phyloP scores from a whole-genome alignment of 306 rosid genomes.

The Prosopis cineraria region DNA sequence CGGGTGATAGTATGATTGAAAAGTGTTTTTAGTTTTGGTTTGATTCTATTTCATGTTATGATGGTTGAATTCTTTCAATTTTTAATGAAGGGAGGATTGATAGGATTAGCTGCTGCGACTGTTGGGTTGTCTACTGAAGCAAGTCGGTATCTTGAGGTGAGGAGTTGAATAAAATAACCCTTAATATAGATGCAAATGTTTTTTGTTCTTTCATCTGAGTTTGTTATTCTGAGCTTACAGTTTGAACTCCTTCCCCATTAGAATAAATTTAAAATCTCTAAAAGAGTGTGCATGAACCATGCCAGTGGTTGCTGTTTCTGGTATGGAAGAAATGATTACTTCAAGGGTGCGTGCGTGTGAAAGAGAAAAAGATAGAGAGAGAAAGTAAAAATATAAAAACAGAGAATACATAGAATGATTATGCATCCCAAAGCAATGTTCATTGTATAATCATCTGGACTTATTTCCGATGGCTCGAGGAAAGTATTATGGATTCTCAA shows the following conservation, averaged over 20 bases:
- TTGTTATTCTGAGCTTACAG: not conserved
- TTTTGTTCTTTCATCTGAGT: not conserved
- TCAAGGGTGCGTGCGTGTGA: not conserved
- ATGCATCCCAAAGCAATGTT: not conserved
- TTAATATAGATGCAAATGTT: not conserved
- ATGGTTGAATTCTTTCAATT: not conserved
- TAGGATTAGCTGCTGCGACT: conserved; percentile 81
- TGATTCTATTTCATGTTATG: conserved; percentile 8
- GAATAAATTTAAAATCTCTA: not conserved
- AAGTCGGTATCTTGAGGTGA: conserved; percentile 77
- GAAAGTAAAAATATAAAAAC: not conserved
- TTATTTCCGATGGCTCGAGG: not conserved
- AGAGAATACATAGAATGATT: not conserved
- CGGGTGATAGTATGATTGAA: not conserved
- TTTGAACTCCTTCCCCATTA: not conserved
- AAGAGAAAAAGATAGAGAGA: not conserved
- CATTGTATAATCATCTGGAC: not conserved
- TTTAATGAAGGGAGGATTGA: conserved; percentile 68
- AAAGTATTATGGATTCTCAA: not conserved
- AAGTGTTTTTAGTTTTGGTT: conserved; percentile 14
- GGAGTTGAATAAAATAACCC: conserved; percentile 14
- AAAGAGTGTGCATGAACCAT: not conserved
- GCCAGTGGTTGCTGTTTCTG: not conserved
- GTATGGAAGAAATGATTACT: not conserved
- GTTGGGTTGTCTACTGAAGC: conserved; percentile 75